Conservation (phyloP, 2,329 filamentous ascomycete genomes). For the Diaporthe citriasiana region DNA sequence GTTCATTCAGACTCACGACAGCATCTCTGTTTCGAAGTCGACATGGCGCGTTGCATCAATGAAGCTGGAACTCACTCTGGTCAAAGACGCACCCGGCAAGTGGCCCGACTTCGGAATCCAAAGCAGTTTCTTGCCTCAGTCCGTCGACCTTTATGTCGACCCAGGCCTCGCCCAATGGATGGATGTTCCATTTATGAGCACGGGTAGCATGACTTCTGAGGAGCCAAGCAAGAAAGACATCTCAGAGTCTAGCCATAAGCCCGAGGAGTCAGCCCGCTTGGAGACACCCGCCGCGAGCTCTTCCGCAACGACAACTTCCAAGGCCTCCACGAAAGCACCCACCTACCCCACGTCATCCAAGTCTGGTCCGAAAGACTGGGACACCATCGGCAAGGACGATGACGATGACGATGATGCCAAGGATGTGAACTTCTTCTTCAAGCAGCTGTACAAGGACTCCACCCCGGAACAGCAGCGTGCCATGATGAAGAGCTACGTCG, state of each 20-base stretch:
- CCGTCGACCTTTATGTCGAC: neutral
- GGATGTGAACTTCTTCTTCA: constrained; percentile 87
- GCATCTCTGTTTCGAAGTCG: constrained; percentile 45
- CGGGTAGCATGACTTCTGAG: too few species aligned
- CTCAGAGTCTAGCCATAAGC: too few species aligned
- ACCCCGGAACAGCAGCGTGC: constrained; percentile 86
- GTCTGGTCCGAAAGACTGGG: constrained; percentile 91
- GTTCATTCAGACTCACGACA: constrained; percentile 45
- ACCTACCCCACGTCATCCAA: constrained; percentile 90
- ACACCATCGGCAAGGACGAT: constrained; percentile 74
- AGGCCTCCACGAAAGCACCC: constrained; percentile 55
- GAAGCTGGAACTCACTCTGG: constrained; percentile 53
- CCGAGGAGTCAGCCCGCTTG: neutral
- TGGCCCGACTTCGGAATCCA: constrained; percentile 52
- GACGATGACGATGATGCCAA: constrained; percentile 72
- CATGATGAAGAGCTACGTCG: constrained; percentile 97
- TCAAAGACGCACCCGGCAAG: constrained; percentile 49
- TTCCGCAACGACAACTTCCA: neutral
- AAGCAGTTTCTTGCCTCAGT: constrained; percentile 37
- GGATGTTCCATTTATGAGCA: neutral
- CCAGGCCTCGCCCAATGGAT: neutral
- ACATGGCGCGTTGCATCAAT: constrained; percentile 48
- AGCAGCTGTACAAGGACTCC: constrained; percentile 84
- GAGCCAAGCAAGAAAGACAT: too few species aligned
- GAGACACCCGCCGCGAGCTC: neutral